Conservation (phyloP, 192 early-diverging fungal species). For the Cladochytrium replicatum region DNA sequence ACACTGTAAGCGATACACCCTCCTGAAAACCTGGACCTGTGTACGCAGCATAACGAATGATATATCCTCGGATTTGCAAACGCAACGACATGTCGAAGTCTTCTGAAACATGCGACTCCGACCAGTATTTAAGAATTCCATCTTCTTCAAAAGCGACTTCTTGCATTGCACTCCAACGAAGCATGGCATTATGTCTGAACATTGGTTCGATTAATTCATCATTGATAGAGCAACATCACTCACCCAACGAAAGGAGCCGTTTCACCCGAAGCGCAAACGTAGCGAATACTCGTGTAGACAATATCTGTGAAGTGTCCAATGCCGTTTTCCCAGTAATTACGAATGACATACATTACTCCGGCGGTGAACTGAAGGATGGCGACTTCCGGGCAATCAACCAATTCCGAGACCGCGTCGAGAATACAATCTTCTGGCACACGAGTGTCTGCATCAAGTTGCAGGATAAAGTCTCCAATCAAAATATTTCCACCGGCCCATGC, state of each 20-base stretch:
- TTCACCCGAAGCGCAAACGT: slow-evolving; percentile 14
- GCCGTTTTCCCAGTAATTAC: slow-evolving; percentile 12
- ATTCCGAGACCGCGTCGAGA: slow-evolving; percentile 9
- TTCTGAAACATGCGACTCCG: slow-evolving; percentile 16
- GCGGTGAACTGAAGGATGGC: slow-evolving; percentile 9
- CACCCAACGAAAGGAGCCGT: slow-evolving; percentile 15
- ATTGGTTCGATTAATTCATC: background rate
- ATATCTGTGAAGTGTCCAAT: slow-evolving; percentile 14
- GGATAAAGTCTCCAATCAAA: slow-evolving; percentile 14
- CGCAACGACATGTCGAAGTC: slow-evolving; percentile 19
- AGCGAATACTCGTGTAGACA: slow-evolving; percentile 12
- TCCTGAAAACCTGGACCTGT: slow-evolving; percentile 14
- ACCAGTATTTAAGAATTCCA: slow-evolving; percentile 15
- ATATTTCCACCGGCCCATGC: slow-evolving; percentile 18
- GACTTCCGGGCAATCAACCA: slow-evolving; percentile 11
- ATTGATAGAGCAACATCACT: background rate
- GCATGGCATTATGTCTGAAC: slow-evolving; percentile 15
- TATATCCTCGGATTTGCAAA: slow-evolving; percentile 11
- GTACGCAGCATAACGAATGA: slow-evolving; percentile 13
- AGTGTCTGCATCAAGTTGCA: slow-evolving; percentile 12
- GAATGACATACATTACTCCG: slow-evolving; percentile 7
- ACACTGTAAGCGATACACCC: slow-evolving; percentile 17
- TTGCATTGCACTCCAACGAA: slow-evolving; percentile 12
- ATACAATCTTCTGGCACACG: slow-evolving; percentile 16
- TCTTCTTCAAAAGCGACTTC: slow-evolving; percentile 21